Conservation (phyloP, 2,329 filamentous ascomycete genomes). For the Thielaviopsis ethacetica region DNA sequence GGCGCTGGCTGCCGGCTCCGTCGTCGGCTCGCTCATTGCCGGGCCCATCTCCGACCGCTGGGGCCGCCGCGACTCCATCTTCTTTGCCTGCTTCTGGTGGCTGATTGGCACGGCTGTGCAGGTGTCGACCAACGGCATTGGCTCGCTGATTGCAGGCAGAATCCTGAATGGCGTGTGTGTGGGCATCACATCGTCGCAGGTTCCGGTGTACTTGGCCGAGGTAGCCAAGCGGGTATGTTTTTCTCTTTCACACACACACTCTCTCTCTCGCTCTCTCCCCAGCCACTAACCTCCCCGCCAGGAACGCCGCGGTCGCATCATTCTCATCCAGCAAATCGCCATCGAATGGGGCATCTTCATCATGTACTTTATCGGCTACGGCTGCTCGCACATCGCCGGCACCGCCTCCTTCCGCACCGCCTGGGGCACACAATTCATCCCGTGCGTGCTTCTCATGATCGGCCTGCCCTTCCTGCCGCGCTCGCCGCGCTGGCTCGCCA, state of each 20-base stretch:
- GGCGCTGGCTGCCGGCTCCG: conserved; percentile 34
- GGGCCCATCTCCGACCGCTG: conserved; percentile 32
- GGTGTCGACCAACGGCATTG: conserved; percentile 13
- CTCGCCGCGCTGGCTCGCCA: conserved; percentile 47
- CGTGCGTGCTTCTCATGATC: conserved; percentile 38
- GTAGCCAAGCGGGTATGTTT: conserved; percentile 20
- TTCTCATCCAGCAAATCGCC: conserved; percentile 57
- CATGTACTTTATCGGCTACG: conserved; percentile 55
- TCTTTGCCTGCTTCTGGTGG: conserved; percentile 15
- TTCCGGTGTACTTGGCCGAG: conserved; percentile 53
- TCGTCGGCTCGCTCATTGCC: conserved; percentile 31
- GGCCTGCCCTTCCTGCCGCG: conserved; percentile 46
- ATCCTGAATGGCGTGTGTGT: conserved; percentile 49
- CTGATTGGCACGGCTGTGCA: conserved; percentile 14
- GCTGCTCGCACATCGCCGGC: conserved; percentile 43
- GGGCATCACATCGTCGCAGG: conserved; percentile 43
- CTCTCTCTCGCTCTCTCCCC: background rate
- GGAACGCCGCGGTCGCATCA: conserved; percentile 39
- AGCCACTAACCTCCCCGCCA: too few relatives aligned
- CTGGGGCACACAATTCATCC: conserved; percentile 48
- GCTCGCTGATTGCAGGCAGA: conserved; percentile 31
- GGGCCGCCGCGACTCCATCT: conserved; percentile 23
- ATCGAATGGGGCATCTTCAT: conserved; percentile 53
- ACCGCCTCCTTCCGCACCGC: conserved; percentile 44
- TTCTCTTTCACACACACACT: too few relatives aligned